Evolutionary conservation across 1,139 yeast species (phyloP), one percentile per base, ranked within the genome.

Genomic region (Pichia terricola): DNA sequence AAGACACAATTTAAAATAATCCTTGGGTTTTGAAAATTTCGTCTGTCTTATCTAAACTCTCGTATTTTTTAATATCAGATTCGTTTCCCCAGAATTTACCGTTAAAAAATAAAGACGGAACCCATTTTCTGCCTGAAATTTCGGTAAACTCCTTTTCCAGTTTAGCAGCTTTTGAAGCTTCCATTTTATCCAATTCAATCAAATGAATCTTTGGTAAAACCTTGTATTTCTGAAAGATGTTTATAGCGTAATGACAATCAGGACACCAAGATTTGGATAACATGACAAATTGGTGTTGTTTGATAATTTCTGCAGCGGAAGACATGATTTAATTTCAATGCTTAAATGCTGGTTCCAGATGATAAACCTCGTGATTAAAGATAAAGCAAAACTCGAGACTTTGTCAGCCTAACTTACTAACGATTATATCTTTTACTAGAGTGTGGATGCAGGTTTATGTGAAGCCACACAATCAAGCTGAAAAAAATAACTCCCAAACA

Each of bases 201-300:
- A 75, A 58, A 42, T 69, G 65, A 26, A 80, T 64, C 51, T 79
- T 77, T 45, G 67, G 64, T 8, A 55, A 52, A 8, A 79, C 77
- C 22, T 70, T 67, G 53, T 69, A 72, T 43, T 73, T 69, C 43
- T 70, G 67, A 70, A 78, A 80, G 25, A 80, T 62, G 27, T 64
- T 63, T 48, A 74, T 69, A 9, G 82, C 75, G 56, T 79, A 82
- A 41, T 72, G 76, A 54, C 88, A 82, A 55, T 82, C 89, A 1
- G 86, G 84, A 60, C 89, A 82, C 88, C 88, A 81, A 26, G 81
- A 71, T 53, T 81, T 82, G 36, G 84, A 75, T 16, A 81, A 60
- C 71, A 79, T 74, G 48, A 82, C 67, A 53, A 63, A 75, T 41
- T 66, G 68, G 61, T 80, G 66, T 5, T 64, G 54, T 5, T 60